Evolutionary conservation across 352 stramenopile genomes (phyloP).

Genomic region (Phytophthora tentaculata): DNA sequence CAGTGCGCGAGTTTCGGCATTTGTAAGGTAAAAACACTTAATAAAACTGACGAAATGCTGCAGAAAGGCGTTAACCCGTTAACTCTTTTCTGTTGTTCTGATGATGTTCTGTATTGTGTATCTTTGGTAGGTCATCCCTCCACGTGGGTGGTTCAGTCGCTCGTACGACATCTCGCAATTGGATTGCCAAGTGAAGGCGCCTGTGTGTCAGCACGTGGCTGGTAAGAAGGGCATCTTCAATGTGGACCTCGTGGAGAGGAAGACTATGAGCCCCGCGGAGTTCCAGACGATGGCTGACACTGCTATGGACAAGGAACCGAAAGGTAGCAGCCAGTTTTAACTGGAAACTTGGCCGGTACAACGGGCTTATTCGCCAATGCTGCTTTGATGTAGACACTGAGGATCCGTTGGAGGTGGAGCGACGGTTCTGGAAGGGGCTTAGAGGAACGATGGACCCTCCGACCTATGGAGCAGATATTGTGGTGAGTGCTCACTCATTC

Average conservation of each 20-base stretch:
- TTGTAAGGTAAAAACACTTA: slow-evolving; percentile 82
- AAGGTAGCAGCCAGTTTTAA: slow-evolving; percentile 20
- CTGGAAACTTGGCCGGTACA: background rate
- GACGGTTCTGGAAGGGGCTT: slow-evolving; percentile 90
- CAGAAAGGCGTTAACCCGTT: background rate
- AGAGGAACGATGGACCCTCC: slow-evolving; percentile 87
- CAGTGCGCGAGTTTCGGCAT: slow-evolving; percentile 81
- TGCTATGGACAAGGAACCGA: slow-evolving; percentile 37
- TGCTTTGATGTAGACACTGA: slow-evolving; percentile 32
- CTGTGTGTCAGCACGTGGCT: slow-evolving; percentile 87
- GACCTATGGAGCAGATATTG: slow-evolving; percentile 92
- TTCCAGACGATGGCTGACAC: slow-evolving; percentile 63
- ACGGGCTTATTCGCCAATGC: background rate
- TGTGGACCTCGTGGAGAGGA: slow-evolving; percentile 89
- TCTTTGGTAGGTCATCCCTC: slow-evolving; percentile 62
- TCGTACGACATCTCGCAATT: slow-evolving; percentile 66
- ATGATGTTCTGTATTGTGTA: background rate
- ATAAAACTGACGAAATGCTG: slow-evolving; percentile 9
- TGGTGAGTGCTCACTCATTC: slow-evolving; percentile 42
- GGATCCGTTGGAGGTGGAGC: slow-evolving; percentile 69
- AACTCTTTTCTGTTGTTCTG: background rate
- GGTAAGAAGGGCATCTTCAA: slow-evolving; percentile 92
- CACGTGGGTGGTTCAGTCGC: slow-evolving; percentile 77
- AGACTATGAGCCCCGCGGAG: slow-evolving; percentile 64
- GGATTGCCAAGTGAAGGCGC: slow-evolving; percentile 55